Percentiles rank a stretch among this genome's conserved stretches.
These are phyloP conservation scores for Apiosordaria backusii DNA, from an alignment of 495 filamentous ascomycete species.

Conservation along the genomic window DNA sequence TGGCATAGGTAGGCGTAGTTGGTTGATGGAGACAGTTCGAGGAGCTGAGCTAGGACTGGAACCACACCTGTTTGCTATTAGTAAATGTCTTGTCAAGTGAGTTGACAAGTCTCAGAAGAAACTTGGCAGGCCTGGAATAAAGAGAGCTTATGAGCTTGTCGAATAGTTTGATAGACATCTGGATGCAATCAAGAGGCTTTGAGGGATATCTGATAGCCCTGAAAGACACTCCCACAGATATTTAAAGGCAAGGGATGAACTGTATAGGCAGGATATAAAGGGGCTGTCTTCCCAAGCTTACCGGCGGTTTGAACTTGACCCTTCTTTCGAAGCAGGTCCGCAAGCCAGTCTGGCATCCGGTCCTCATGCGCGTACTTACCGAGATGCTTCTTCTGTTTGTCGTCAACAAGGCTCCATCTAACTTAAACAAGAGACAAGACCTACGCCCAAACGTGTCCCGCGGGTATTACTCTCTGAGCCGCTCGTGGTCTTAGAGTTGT, in stretches of 20 bases:
- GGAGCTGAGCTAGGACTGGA: constrained; percentile 66
- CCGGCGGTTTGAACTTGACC: constrained; percentile 56
- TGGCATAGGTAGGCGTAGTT: constrained; percentile 76
- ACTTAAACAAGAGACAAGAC: constrained; percentile 4
- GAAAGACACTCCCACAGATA: no score
- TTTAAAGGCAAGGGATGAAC: no score
- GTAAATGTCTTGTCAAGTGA: not conserved
- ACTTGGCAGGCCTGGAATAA: no score
- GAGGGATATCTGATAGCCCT: no score
- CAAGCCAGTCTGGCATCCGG: constrained; percentile 81
- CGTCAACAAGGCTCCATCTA: not conserved
- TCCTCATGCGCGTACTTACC: constrained; percentile 85
- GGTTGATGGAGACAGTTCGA: constrained; percentile 61
- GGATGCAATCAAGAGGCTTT: no score
- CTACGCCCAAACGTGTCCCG: constrained; percentile 32
- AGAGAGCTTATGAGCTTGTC: no score
- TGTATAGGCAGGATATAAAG: constrained; percentile 27
- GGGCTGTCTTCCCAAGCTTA: constrained; percentile 38
- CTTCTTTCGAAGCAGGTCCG: constrained; percentile 61
- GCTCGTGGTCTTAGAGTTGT: not conserved
- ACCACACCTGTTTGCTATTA: constrained; percentile 52
- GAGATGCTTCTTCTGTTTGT: constrained; percentile 56
- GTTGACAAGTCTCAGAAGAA: no score
- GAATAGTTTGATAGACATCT: no score
- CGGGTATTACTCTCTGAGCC: not conserved